phyloP scores from a whole-genome alignment of 352 stramenopile species.

The Halophytophthora polymorphica region DNA sequence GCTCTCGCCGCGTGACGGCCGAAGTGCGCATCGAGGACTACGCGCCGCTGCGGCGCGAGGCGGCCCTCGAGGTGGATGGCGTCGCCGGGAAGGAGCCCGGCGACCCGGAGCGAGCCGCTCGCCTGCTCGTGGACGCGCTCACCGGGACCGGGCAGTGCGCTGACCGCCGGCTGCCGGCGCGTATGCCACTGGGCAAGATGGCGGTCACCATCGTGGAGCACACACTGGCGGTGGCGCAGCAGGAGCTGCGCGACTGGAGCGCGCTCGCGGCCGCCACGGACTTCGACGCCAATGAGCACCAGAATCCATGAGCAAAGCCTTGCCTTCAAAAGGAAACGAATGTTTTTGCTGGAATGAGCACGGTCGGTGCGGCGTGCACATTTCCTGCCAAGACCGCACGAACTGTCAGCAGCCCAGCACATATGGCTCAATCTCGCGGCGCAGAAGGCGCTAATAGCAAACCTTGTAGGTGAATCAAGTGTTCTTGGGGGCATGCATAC shows the following conservation, averaged over 20 bases:
- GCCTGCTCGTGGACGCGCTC: slow-evolving; percentile 22
- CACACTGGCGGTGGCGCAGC: slow-evolving; percentile 9
- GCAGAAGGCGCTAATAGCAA: too few relatives aligned
- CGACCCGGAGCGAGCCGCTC: slow-evolving; percentile 16
- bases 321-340: too few relatives aligned
- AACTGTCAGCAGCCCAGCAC: too few relatives aligned
- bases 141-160: slow-evolving; percentile 23
- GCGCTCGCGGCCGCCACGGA: slow-evolving; percentile 13
- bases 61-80: slow-evolving; percentile 3
- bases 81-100: slow-evolving; percentile 14
- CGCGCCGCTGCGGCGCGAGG: slow-evolving; percentile 6
- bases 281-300: slow-evolving; percentile 5
- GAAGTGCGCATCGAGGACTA: slow-evolving; percentile 17
- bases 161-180: slow-evolving; percentile 11
- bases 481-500: too few relatives aligned
- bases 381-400: too few relatives aligned
- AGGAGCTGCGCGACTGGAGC: slow-evolving; percentile 14
- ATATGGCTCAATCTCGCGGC: too few relatives aligned
- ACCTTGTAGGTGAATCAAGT: too few relatives aligned
- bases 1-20: slow-evolving; percentile 8
- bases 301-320: too few relatives aligned
- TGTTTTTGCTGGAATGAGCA: too few relatives aligned
- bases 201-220: slow-evolving; percentile 10
- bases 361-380: too few relatives aligned
- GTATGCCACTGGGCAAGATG: slow-evolving; percentile 18